phyloP scores from a whole-genome alignment of 352 stramenopile species.

The Globisporangium yorkense region DNA sequence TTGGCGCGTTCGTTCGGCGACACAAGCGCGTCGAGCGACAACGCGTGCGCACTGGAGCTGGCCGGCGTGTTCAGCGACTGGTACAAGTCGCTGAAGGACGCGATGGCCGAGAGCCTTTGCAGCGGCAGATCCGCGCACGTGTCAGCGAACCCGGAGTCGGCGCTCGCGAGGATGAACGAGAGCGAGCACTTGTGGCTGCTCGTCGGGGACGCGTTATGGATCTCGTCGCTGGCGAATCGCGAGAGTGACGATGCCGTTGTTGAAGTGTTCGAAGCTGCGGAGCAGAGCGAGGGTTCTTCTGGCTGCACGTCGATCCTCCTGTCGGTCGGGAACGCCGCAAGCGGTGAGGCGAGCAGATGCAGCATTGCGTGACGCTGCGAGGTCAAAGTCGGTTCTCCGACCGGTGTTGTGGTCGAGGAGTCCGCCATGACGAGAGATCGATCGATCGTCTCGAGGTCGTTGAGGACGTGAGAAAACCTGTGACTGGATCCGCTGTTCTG shows the following conservation, averaged over 20 bases:
- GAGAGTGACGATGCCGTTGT: no score
- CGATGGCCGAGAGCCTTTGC: constrained; percentile 6
- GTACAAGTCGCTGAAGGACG: not conserved
- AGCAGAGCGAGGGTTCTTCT: not conserved
- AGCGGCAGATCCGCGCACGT: constrained; percentile 13
- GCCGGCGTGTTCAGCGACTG: not conserved
- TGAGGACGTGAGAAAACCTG: no score
- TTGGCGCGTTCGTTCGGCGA: constrained; percentile 8
- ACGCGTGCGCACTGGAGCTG: constrained; percentile 8
- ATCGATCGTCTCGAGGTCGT: no score
- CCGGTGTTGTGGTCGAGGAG: no score
- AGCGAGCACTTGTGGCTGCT: constrained; percentile 44
- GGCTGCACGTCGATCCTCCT: not conserved
- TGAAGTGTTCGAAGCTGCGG: no score
- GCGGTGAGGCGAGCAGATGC: not conserved
- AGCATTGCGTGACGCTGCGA: constrained; percentile 7
- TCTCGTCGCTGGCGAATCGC: not conserved
- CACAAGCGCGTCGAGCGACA: constrained; percentile 1
- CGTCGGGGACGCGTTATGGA: constrained; percentile 7
- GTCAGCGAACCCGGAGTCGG: constrained; percentile 15
- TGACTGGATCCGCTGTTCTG: not conserved
- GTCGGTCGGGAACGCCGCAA: not conserved
- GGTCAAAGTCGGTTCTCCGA: not conserved
- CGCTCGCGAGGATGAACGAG: constrained; percentile 40
- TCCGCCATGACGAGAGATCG: no score